These are phyloP conservation scores for Pugionium dolabratum DNA, from an alignment of 345 rosid species.

Conservation along the genomic window DNA sequence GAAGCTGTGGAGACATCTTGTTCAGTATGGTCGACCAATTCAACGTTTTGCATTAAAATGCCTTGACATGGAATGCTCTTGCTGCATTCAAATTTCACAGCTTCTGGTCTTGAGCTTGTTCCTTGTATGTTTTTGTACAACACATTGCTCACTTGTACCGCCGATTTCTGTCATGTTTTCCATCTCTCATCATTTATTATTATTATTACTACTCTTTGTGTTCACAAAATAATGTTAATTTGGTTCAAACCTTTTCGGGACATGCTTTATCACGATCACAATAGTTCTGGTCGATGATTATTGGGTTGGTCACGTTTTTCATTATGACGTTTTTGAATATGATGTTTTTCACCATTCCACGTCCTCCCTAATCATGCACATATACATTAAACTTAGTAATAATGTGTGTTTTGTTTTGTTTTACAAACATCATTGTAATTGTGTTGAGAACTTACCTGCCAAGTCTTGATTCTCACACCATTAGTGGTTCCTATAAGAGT, in stretches of 20 bases:
- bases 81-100: constrained; percentile 70
- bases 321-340: constrained; percentile 59
- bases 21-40: constrained; percentile 26
- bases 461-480: constrained; percentile 89
- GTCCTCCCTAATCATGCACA: constrained; percentile 65
- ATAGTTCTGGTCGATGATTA: constrained; percentile 77
- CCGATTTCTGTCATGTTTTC: constrained; percentile 51
- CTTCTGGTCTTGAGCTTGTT: constrained; percentile 65
- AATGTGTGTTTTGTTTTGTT: neutral
- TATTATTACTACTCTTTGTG: neutral
- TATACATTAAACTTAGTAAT: neutral
- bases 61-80: constrained; percentile 54
- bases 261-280: constrained; percentile 65
- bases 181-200: neutral
- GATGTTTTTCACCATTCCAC: constrained; percentile 69
- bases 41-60: constrained; percentile 56
- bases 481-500: constrained; percentile 69
- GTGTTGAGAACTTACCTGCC: constrained; percentile 63
- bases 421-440: neutral
- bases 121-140: constrained; percentile 70
- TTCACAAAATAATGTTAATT: neutral
- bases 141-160: constrained; percentile 74
- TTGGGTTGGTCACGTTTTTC: constrained; percentile 76
- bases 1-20: constrained; percentile 53
- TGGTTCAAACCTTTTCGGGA: constrained; percentile 52